Conservation (phyloP, 2,329 filamentous ascomycete species). For the Fusarium devonianum region DNA sequence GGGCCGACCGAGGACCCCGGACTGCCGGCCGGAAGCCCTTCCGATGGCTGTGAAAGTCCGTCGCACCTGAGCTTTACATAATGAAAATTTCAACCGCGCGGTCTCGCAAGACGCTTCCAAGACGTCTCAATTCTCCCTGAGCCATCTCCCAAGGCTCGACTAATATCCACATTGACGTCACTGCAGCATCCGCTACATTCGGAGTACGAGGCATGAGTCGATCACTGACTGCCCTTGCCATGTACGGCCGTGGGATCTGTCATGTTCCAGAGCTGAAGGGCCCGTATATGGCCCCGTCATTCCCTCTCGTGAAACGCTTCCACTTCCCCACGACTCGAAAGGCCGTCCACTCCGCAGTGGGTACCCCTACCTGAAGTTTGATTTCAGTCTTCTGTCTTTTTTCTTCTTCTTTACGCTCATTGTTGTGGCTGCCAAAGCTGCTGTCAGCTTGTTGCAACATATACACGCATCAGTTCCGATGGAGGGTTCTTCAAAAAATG, state of each 20-base stretch:
- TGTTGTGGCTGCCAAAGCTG: conserved; percentile 11
- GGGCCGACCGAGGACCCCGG: conserved; percentile 16
- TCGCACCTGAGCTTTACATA: conserved; percentile 25
- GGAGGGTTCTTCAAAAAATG: conserved; percentile 33
- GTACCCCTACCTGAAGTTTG: conserved; percentile 15
- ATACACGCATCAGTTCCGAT: conserved; percentile 18
- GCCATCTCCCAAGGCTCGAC: conserved; percentile 9
- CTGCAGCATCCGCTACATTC: conserved; percentile 14
- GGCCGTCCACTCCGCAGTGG: conserved; percentile 15
- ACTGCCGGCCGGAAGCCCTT: conserved; percentile 22
- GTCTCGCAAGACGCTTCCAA: conserved; percentile 29
- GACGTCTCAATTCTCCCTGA: conserved; percentile 23
- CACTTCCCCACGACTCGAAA: conserved; percentile 22
- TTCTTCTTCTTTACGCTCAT: conserved; percentile 16
- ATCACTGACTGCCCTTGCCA: conserved; percentile 34
- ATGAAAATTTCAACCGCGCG: conserved; percentile 29
- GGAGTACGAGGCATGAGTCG: conserved; percentile 26
- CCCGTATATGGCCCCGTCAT: conserved; percentile 27
- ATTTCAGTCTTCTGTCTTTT: conserved; percentile 23
- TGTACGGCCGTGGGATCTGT: too few species aligned
- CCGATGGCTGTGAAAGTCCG: conserved; percentile 24
- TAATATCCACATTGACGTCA: conserved; percentile 33
- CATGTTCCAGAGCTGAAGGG: too few species aligned
- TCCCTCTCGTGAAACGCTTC: conserved; percentile 13
- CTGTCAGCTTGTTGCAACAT: neutral